These are phyloP conservation scores for Drechslerella stenobrocha DNA, from an alignment of 2,329 filamentous ascomycete species.

Conservation along the genomic window DNA sequence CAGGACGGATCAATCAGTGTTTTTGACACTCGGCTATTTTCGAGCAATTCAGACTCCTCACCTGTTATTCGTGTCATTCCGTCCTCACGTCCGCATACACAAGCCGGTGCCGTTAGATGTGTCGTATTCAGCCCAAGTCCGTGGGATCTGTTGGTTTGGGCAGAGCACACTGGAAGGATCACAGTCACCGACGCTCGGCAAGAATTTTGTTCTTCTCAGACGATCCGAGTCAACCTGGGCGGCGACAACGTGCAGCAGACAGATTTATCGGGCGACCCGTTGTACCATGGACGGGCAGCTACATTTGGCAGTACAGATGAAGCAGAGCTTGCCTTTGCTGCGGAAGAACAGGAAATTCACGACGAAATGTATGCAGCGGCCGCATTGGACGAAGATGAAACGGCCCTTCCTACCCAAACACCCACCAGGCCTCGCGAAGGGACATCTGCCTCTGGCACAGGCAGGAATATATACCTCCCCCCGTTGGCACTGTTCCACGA, in stretches of 20 bases:
- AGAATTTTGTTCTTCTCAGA: conserved; percentile 69
- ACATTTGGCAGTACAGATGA: conserved; percentile 44
- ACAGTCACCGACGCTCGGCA: conserved; percentile 73
- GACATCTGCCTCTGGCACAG: conserved; percentile 32
- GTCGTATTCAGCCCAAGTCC: conserved; percentile 91
- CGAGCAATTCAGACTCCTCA: conserved; percentile 59
- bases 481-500: conserved; percentile 39
- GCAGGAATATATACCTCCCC: conserved; percentile 38
- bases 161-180: conserved; percentile 78
- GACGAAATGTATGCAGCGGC: conserved; percentile 47
- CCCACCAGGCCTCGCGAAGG: conserved; percentile 39
- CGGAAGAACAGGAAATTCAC: conserved; percentile 42
- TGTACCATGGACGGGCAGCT: conserved; percentile 37
- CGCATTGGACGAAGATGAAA: conserved; percentile 42
- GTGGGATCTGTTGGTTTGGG: conserved; percentile 89
- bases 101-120: conserved; percentile 78
- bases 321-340: conserved; percentile 37
- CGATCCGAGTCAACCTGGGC: conserved; percentile 66
- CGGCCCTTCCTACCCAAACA: conserved; percentile 39
- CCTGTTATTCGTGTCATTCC: conserved; percentile 73
- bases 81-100: conserved; percentile 72
- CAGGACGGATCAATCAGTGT: conserved; percentile 79
- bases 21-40: conserved; percentile 62
- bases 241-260: conserved; percentile 56
- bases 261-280: conserved; percentile 49